Evolutionary conservation across 257 asterid species (phyloP).

Genomic region (Penstemon eatonii): DNA sequence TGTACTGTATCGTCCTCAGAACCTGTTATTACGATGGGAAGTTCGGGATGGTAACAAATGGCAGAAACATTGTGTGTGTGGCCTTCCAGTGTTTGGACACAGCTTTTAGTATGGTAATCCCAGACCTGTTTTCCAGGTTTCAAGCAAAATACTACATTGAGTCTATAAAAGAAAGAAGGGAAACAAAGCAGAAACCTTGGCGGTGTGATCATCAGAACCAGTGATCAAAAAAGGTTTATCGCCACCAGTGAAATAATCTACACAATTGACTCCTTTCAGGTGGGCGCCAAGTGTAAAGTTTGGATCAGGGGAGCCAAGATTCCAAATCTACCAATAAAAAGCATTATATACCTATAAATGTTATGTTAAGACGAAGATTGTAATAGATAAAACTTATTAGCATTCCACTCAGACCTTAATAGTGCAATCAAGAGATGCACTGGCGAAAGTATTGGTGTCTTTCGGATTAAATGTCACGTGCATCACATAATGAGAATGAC

Average conservation of each 20-base stretch:
- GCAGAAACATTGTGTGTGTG: conserved; percentile 99
- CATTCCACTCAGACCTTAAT: conserved; percentile 58
- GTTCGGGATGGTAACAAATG: conserved; percentile 97
- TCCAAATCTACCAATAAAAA: conserved; percentile 74
- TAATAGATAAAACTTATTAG: background rate
- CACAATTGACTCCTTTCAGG: conserved; percentile 94
- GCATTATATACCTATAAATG: conserved; percentile 25
- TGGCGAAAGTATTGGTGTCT: conserved; percentile 97
- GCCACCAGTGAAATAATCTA: conserved; percentile 97
- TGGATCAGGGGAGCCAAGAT: conserved; percentile 98
- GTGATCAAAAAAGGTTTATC: conserved; percentile 93
- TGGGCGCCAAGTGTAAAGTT: conserved; percentile 98
- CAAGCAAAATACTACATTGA: conserved; percentile 11
- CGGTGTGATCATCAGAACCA: conserved; percentile 99
- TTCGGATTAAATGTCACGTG: conserved; percentile 98
- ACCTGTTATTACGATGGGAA: conserved; percentile 94
- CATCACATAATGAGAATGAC: conserved; percentile 99
- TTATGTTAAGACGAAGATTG: background rate
- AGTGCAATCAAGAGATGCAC: conserved; percentile 99
- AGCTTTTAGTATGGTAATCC: conserved; percentile 98
- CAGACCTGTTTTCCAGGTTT: conserved; percentile 68
- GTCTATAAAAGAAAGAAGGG: conserved; percentile 22
- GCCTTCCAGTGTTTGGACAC: conserved; percentile 96
- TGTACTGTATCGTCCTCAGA: conserved; percentile 99
- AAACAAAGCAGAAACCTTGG: conserved; percentile 64